These are phyloP conservation scores for Colletotrichum melonis DNA, from an alignment of 2,329 filamentous ascomycete genomes.

Conservation along the genomic window DNA sequence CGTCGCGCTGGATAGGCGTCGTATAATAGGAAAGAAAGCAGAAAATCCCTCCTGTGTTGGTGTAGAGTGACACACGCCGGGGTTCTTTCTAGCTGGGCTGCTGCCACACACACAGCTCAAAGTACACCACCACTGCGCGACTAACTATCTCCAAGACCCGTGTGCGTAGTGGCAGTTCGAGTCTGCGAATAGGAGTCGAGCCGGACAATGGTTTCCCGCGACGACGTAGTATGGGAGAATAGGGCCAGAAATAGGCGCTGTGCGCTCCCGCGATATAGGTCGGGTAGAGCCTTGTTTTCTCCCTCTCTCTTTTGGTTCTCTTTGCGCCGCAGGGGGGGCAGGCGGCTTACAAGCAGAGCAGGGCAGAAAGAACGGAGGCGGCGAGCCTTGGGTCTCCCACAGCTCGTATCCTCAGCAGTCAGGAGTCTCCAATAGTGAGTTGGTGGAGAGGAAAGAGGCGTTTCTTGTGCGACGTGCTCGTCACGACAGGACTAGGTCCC, in stretches of 20 bases:
- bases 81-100: conserved; percentile 10
- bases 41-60: conserved; percentile 27
- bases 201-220: conserved; percentile 14
- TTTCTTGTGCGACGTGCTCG: conserved; percentile 46
- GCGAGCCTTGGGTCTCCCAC: conserved; percentile 12
- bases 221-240: background rate
- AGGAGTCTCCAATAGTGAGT: conserved; percentile 46
- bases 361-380: background rate
- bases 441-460: conserved; percentile 44
- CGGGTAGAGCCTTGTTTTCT: conserved; percentile 16
- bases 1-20: conserved; percentile 24
- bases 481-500: conserved; percentile 25
- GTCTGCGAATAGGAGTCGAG: conserved; percentile 23
- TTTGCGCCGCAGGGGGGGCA: conserved; percentile 20
- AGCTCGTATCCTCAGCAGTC: conserved; percentile 48
- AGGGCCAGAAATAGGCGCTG: conserved; percentile 17
- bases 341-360: conserved; percentile 5
- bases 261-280: conserved; percentile 19
- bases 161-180: conserved; percentile 36
- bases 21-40: conserved; percentile 27
- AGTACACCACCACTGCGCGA: conserved; percentile 10
- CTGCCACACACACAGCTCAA: conserved; percentile 17
- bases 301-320: conserved; percentile 13
- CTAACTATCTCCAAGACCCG: conserved; percentile 36
- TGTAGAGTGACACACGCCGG: conserved; percentile 30